Conservation (phyloP, 805 yeast species). For the Ogataea methanolica region DNA sequence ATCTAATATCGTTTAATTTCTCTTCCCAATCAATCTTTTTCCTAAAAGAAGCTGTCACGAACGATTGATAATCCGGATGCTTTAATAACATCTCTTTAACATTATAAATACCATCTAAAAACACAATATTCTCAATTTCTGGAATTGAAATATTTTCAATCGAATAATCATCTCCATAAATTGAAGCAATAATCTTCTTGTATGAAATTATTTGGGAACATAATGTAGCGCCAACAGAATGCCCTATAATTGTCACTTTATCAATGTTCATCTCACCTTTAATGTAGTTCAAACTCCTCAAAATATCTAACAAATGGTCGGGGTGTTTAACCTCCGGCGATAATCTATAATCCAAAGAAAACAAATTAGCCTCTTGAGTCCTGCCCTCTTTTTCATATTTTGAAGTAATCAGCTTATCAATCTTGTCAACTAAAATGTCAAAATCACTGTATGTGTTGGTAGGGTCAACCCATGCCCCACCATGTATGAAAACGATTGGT, state of each 20-base stretch:
- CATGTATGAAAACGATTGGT: slow-evolving; percentile 61
- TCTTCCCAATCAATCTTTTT: slow-evolving; percentile 11
- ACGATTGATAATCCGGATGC: slow-evolving; percentile 52
- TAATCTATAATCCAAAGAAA: slow-evolving; percentile 59
- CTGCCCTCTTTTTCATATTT: not conserved
- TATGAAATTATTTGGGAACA: slow-evolving; percentile 46
- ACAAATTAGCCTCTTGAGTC: slow-evolving; percentile 16
- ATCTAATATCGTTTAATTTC: not conserved
- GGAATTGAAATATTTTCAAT: slow-evolving; percentile 7
- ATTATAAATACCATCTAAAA: slow-evolving; percentile 72
- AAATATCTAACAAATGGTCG: slow-evolving; percentile 51
- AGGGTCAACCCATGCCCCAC: slow-evolving; percentile 87
- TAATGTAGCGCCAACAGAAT: slow-evolving; percentile 77
- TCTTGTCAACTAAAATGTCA: slow-evolving; percentile 26
- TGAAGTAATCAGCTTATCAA: slow-evolving; percentile 14
- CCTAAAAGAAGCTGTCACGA: slow-evolving; percentile 56
- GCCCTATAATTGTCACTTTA: slow-evolving; percentile 50
- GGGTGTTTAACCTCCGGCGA: slow-evolving; percentile 65
- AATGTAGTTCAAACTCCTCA: slow-evolving; percentile 34
- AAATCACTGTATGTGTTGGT: slow-evolving; percentile 56
- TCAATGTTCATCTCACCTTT: slow-evolving; percentile 16
- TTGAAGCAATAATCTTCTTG: slow-evolving; percentile 4
- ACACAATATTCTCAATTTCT: slow-evolving; percentile 24
- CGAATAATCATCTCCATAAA: too few relatives aligned
- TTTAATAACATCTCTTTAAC: slow-evolving; percentile 47